Evolutionary conservation across 192 early-diverging fungal genomes (phyloP).

Genomic region (Coemansia sp.): DNA sequence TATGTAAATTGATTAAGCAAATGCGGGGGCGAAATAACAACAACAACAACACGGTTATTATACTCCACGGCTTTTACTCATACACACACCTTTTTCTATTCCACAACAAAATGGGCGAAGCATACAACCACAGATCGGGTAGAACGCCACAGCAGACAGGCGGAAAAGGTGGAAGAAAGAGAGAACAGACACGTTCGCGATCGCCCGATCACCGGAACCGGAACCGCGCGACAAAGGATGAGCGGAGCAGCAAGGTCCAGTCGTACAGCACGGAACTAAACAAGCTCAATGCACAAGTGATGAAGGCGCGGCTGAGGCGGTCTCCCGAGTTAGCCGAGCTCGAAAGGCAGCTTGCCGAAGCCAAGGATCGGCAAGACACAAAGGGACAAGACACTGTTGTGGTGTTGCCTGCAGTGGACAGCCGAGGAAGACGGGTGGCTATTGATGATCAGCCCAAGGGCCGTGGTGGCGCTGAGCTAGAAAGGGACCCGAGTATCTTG

Average conservation of each 20-base stretch:
- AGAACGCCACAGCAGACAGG: too few species aligned
- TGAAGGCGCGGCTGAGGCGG: constrained; percentile 78
- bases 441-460: background rate
- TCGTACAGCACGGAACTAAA: constrained; percentile 65
- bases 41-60: too few species aligned
- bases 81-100: too few species aligned
- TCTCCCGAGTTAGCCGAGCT: constrained; percentile 60
- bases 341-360: constrained; percentile 69
- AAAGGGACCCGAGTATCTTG: constrained; percentile 3
- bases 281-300: constrained; percentile 74
- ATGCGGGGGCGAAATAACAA: too few species aligned
- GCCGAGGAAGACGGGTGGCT: constrained; percentile 27
- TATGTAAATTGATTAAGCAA: too few species aligned
- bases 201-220: background rate
- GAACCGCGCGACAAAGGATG: background rate
- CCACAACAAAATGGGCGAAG: too few species aligned
- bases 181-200: background rate
- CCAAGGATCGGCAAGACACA: constrained; percentile 41
- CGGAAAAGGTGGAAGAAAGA: too few species aligned
- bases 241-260: background rate
- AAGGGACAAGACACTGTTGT: constrained; percentile 17
- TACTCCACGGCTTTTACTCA: too few species aligned
- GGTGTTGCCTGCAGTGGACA: constrained; percentile 40
- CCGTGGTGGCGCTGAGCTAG: background rate
- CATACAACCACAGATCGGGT: too few species aligned